Conservation (phyloP, 148 eudicot genomes). For the Rhododendron ovatum region DNA sequence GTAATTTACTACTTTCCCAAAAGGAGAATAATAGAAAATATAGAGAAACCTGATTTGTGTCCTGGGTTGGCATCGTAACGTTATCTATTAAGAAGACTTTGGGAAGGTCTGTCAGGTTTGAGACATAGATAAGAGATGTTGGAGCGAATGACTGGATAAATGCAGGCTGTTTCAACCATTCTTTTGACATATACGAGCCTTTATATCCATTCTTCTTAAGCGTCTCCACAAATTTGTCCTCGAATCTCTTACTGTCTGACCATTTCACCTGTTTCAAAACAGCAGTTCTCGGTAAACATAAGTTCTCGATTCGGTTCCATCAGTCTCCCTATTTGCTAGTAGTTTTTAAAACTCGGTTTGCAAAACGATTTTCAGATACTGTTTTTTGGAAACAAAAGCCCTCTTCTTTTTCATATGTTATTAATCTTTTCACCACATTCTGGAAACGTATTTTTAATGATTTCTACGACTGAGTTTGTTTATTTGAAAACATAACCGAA, state of each 20-base stretch:
- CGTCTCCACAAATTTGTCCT: conserved; percentile 73
- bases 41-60: conserved; percentile 80
- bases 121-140: conserved; percentile 65
- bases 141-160: conserved; percentile 99
- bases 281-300: background rate
- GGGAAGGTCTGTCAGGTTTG: conserved; percentile 79
- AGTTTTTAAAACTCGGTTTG: background rate
- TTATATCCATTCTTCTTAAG: conserved; percentile 79
- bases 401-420: background rate
- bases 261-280: conserved; percentile 71
- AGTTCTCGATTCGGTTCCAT: background rate
- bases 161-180: conserved; percentile 85
- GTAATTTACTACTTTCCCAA: background rate
- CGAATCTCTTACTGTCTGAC: conserved; percentile 71
- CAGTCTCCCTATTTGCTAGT: background rate
- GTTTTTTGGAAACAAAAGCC: background rate
- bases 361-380: background rate
- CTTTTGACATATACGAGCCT: conserved; percentile 80
- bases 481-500: background rate
- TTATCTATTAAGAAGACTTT: conserved; percentile 80
- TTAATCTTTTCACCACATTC: background rate
- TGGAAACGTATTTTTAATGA: background rate
- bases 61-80: conserved; percentile 56
- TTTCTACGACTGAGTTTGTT: background rate
- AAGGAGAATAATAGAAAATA: background rate